Percentiles rank a stretch among this genome's conserved stretches.
These are phyloP conservation scores for Houttuynia cordata DNA, from an alignment of 164 flowering plant species.

Conservation along the genomic window DNA sequence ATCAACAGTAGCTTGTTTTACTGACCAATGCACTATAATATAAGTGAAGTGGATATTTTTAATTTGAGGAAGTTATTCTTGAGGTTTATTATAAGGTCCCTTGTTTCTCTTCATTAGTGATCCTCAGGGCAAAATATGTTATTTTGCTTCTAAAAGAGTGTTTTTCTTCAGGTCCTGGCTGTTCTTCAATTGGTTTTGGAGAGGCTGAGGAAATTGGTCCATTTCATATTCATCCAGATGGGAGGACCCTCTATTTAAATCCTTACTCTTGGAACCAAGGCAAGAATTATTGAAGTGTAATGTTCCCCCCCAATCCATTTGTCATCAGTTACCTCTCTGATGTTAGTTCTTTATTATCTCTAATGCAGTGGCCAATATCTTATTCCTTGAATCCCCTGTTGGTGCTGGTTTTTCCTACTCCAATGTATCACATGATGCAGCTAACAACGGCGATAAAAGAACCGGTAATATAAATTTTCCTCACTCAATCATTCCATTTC, in stretches of 20 bases:
- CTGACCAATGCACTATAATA: too few species aligned
- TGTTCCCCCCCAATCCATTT: background rate
- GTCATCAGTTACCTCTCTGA: background rate
- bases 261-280: conserved; percentile 94
- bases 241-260: conserved; percentile 66
- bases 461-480: conserved; percentile 37
- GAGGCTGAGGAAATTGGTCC: conserved; percentile 95
- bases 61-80: too few species aligned
- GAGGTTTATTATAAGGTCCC: too few species aligned
- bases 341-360: background rate
- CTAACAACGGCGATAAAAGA: conserved; percentile 65
- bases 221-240: conserved; percentile 70
- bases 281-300: conserved; percentile 5
- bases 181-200: conserved; percentile 88
- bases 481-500: background rate
- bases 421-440: conserved; percentile 49
- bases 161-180: conserved; percentile 72
- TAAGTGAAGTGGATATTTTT: too few species aligned
- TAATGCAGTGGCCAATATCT: conserved; percentile 67
- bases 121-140: too few species aligned
- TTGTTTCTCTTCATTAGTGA: too few species aligned
- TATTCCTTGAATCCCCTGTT: conserved; percentile 79
- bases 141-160: background rate
- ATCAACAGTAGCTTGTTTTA: too few species aligned
- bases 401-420: conserved; percentile 91